Evolutionary conservation across 257 asterid genomes (phyloP), one percentile per base, ranked within the genome.

Genomic region (Lycium barbarum): DNA sequence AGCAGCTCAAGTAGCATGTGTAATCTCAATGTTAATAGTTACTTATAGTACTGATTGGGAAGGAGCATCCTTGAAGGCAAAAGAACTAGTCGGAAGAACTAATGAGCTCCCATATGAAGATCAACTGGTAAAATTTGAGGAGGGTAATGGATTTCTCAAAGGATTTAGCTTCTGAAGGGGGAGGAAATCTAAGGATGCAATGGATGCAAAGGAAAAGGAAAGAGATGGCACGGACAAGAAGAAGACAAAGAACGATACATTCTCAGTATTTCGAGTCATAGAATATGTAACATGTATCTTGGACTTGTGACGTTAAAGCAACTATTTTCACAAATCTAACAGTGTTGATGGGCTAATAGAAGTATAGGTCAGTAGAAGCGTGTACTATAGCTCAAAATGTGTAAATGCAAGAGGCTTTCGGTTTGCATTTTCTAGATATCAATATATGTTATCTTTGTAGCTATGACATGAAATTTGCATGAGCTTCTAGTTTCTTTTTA

Each of bases 1-100:
- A 85, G 98, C 94, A 43, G 98, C 99, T 85, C 98, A 96, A 85
- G 88, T 96, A 82, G 94, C 89, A 3, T 96, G 99, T 83, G 88
- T 91, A 66, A 55, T 93, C 61, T 94, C 96, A 79, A 94, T 93
- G 89, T 87, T 92, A 87, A 88, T 87, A 84, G 94, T 91, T 58
- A 86, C 92, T 78, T 87, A 90, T 84, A 91, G 83, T 80, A 94
- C 95, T 51, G 96, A 96, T 84, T 96, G 98, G 98, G 95, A 93
- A 71, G 89, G 83, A 45, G 97, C 95, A 83, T 92, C 97, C 9
- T n/a, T 89, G 70, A 84, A 90, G 85, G 98, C 98, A 10, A 91
- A 90, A 86, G 88, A 90, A 87, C 86, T 96, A 92, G 94, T 92
- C 66, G 97, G 98, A 33, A 91, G 86, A 81, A 90, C 86, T 82